Percentiles rank a stretch among this genome's conserved stretches.
These are phyloP conservation scores for Penicillium salamii DNA, from an alignment of 495 filamentous ascomycete species.

Conservation along the genomic window DNA sequence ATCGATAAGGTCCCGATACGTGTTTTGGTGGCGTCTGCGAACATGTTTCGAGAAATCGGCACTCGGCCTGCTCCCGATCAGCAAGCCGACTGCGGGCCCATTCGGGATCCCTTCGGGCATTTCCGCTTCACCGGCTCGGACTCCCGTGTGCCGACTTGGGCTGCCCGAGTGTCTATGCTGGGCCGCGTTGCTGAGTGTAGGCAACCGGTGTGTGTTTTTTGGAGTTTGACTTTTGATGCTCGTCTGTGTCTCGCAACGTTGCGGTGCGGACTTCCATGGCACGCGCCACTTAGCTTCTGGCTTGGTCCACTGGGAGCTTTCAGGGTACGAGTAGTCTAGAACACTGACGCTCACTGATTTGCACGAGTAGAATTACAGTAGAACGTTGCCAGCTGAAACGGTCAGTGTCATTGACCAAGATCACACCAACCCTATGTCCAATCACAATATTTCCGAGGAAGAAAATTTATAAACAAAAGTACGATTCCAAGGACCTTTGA, in stretches of 20 bases:
- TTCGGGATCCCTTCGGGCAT: constrained; percentile 24
- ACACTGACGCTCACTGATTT: neutral
- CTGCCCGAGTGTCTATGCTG: constrained; percentile 20
- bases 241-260: too few relatives aligned
- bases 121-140: constrained; percentile 25
- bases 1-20: constrained; percentile 2
- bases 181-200: constrained; percentile 7
- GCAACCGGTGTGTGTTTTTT: constrained; percentile 8
- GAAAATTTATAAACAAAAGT: neutral
- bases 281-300: neutral
- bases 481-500: neutral
- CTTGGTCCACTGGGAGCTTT: neutral
- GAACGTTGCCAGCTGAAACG: too few relatives aligned
- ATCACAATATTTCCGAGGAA: too few relatives aligned
- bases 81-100: constrained; percentile 7
- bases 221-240: neutral
- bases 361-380: too few relatives aligned
- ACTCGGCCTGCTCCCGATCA: constrained; percentile 1
- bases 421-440: too few relatives aligned
- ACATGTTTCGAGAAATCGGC: neutral
- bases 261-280: neutral
- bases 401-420: too few relatives aligned
- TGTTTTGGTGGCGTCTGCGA: neutral
- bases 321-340: neutral
- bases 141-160: constrained; percentile 23